Conservation (phyloP, 805 yeast species). For the Torulaspora gathmanii region DNA sequence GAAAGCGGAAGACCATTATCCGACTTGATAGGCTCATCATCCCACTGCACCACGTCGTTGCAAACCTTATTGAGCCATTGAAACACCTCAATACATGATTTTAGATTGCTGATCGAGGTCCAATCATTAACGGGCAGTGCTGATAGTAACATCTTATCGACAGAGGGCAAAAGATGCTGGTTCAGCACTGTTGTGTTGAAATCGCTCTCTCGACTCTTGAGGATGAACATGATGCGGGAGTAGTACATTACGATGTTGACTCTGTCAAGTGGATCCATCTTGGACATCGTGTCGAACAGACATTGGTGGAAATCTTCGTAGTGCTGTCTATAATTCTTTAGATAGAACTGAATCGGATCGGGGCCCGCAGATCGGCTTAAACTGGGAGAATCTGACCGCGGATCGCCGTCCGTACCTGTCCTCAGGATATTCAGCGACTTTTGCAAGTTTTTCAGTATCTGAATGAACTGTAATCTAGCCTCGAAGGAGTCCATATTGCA, state of each 20-base stretch:
- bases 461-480: conserved; percentile 70
- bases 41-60: conserved; percentile 8
- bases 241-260: conserved; percentile 27
- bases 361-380: conserved; percentile 17
- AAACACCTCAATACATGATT: conserved; percentile 19
- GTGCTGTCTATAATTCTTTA: conserved; percentile 28
- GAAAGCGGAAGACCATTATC: conserved; percentile 7
- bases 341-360: conserved; percentile 32
- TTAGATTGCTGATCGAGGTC: conserved; percentile 20
- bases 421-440: conserved; percentile 39
- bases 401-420: conserved; percentile 58
- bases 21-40: background rate
- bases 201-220: conserved; percentile 21
- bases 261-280: conserved; percentile 33
- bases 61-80: conserved; percentile 12
- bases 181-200: conserved; percentile 22
- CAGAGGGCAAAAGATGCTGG: conserved; percentile 26
- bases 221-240: conserved; percentile 27
- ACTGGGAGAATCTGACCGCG: conserved; percentile 12
- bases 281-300: conserved; percentile 27
- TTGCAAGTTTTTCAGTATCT: conserved; percentile 56
- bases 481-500: conserved; percentile 79
- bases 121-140: conserved; percentile 22
- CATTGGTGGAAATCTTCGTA: conserved; percentile 36
- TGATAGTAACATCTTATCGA: conserved; percentile 21